Conservation (phyloP, 1,139 yeast genomes). For the Trichomonascaceae sp. region DNA sequence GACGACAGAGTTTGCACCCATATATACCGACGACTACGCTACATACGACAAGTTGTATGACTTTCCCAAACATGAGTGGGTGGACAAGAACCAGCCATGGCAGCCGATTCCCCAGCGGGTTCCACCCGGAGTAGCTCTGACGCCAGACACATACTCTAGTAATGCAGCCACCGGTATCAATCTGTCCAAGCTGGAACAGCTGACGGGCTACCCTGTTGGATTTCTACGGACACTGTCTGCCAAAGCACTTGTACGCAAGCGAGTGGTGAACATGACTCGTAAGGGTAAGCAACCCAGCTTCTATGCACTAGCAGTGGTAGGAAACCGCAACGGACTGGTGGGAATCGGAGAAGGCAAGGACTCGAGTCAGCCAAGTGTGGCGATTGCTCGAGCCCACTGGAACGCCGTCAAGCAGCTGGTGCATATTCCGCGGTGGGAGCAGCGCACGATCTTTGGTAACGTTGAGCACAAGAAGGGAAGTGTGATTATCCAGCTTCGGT, state of each 20-base stretch:
- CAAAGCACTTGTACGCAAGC: constrained; percentile 38
- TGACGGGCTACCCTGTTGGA: constrained; percentile 61
- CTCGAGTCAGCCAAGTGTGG: constrained; percentile 61
- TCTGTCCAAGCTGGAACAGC: constrained; percentile 25
- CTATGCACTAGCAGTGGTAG: constrained; percentile 81
- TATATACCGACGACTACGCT: constrained; percentile 47
- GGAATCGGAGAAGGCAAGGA: constrained; percentile 96
- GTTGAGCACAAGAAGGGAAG: constrained; percentile 79
- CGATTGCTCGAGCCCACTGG: constrained; percentile 84
- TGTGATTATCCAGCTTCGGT: constrained; percentile 63
- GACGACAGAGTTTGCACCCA: constrained; percentile 41
- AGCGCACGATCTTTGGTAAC: constrained; percentile 82
- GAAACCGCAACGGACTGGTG: constrained; percentile 85
- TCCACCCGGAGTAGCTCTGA: constrained; percentile 28
- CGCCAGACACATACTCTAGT: constrained; percentile 21
- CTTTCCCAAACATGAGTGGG: constrained; percentile 33
- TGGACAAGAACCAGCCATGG: constrained; percentile 30
- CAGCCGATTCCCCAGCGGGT: constrained; percentile 32
- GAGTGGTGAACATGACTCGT: constrained; percentile 85
- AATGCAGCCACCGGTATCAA: constrained; percentile 33
- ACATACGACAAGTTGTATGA: constrained; percentile 48
- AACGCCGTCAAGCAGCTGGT: constrained; percentile 80
- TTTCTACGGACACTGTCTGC: constrained; percentile 54
- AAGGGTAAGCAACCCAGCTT: constrained; percentile 85
- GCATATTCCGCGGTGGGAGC: constrained; percentile 75